phyloP scores from a whole-genome alignment of 1,139 yeast genomes.

The Chernovozyma sophiae-reginae region DNA sequence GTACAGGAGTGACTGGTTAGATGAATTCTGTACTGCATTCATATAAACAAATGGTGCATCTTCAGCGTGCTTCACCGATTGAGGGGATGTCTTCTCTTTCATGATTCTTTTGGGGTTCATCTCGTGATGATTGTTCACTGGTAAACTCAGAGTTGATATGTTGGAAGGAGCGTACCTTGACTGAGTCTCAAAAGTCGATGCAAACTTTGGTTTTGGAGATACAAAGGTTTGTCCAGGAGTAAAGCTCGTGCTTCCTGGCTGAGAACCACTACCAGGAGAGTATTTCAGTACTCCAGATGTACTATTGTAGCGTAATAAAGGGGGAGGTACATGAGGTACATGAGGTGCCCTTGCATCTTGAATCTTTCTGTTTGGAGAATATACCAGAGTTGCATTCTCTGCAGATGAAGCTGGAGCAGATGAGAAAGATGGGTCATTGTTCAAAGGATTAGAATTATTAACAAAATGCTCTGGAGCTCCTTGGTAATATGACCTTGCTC shows the following conservation, averaged over 20 bases:
- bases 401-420: conserved; percentile 9
- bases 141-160: conserved; percentile 21
- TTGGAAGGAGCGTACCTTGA: conserved; percentile 28
- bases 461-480: background rate
- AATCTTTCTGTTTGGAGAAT: background rate
- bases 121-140: conserved; percentile 6
- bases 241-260: background rate
- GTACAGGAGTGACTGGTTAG: conserved; percentile 16
- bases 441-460: background rate
- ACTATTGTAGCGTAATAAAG: conserved; percentile 13
- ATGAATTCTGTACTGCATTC: no score
- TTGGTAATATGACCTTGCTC: background rate
- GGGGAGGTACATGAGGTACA: conserved; percentile 15
- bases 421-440: background rate
- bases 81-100: conserved; percentile 1
- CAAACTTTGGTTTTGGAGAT: background rate
- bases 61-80: background rate
- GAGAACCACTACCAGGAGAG: conserved; percentile 9
- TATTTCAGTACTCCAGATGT: conserved; percentile 16
- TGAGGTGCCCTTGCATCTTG: conserved; percentile 3
- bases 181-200: conserved; percentile 9
- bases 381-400: conserved; percentile 4
- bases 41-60: conserved; percentile 8
- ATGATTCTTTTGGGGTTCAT: background rate
- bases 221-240: background rate